Base-by-base conservation (phyloP, 768 basidiomycete species). In the Auricularia sp. region DNA sequence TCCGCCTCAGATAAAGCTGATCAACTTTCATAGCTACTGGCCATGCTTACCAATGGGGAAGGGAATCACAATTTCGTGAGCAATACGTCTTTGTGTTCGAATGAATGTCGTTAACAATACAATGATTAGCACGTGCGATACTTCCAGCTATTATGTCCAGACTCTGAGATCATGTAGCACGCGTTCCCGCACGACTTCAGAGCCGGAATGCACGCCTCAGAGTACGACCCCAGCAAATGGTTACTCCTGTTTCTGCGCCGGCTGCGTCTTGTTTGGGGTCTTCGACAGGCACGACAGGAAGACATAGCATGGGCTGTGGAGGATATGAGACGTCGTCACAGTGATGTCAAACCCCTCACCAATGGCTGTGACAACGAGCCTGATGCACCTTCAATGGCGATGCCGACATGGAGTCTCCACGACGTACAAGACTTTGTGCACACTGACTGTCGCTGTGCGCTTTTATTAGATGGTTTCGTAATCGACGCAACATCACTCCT, bases 211-310 rank as follows among this genome's bases (percentile, higher is more conserved):
- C 78, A 80, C 21, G 59, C 65, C 6, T 72, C 77, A 29, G 88
- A 87, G 68, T 92, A 88, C 88, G 89, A 92, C 73, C 89, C 90
- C 0, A 87, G 87, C 1, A 91, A 90, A 76, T 91, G 88, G 89
- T 80, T 85, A 51, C 90, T 91, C 51, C 71, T 82, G n/a, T 56
- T 75, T 3, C 76, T 91, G 11, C 75, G 85, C 67, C 69, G 68
- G 4, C 62, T 85, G 6, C 82, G 84, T 0, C 72, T 85, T 0
- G 82, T 77, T 1, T 75, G 72, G 5, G 75, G 79, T 44, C 75
- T 89, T 14, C 80, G 84, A 2, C 77, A 79, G 14, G 86, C 83
- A 0, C 75, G 78, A 16, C 67, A 77, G 10, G 72, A 77, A 5
- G 87, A 88, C 67, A 73, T 86, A 51, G 69, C 71, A 5, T 80